These are phyloP conservation scores for Piper longum DNA, from an alignment of 164 flowering plant species.

Conservation along the genomic window DNA sequence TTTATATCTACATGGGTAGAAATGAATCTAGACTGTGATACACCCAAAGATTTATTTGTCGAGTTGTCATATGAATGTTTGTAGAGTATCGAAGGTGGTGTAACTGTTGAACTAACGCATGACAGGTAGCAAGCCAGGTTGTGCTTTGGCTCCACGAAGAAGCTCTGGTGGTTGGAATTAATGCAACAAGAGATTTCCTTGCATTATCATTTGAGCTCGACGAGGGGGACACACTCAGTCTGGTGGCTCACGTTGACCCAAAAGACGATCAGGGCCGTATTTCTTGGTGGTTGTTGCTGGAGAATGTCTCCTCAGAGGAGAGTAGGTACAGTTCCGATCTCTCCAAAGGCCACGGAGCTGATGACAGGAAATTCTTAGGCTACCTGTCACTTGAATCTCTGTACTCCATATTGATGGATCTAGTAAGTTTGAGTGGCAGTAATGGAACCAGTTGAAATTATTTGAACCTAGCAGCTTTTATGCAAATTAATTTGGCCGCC, in stretches of 20 bases:
- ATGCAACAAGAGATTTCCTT: slow-evolving; percentile 60
- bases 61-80: too few relatives aligned
- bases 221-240: slow-evolving; percentile 57
- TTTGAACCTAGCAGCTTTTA: too few relatives aligned
- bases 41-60: too few relatives aligned
- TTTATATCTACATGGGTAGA: too few relatives aligned
- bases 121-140: slow-evolving; percentile 79
- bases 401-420: slow-evolving; percentile 66
- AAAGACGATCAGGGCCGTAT: slow-evolving; percentile 57
- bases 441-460: slow-evolving; percentile 18
- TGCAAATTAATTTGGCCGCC: too few relatives aligned
- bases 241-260: slow-evolving; percentile 85
- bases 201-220: slow-evolving; percentile 75
- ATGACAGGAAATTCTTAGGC: slow-evolving; percentile 58
- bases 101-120: not conserved
- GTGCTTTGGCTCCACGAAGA: slow-evolving; percentile 88
- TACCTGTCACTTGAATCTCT: slow-evolving; percentile 56
- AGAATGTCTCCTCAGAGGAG: slow-evolving; percentile 51
- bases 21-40: too few relatives aligned
- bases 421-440: slow-evolving; percentile 54
- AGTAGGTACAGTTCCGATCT: slow-evolving; percentile 24
- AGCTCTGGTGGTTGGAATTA: slow-evolving; percentile 73
- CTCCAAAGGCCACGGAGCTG: slow-evolving; percentile 23
- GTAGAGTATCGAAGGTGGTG: too few relatives aligned
- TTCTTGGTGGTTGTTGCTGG: slow-evolving; percentile 89